Base-by-base conservation (phyloP, 768 basidiomycete genomes). In the Macrocybe gigantea region DNA sequence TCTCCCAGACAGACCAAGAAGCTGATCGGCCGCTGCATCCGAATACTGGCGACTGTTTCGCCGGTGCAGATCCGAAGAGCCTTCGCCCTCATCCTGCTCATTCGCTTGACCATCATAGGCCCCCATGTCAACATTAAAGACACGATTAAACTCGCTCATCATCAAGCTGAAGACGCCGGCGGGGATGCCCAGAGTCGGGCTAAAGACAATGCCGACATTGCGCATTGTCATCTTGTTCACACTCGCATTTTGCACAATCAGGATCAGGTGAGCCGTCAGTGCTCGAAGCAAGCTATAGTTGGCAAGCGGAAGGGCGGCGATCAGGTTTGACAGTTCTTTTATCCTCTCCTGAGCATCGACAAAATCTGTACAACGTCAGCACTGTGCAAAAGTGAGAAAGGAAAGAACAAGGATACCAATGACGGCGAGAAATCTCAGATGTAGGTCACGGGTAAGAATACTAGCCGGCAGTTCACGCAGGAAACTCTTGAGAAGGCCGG, bases 201-300 rank as follows among this genome's bases (percentile, higher is more conserved):
- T 94, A 69, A 98, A 97, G 15, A 98, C 95, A 51, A 99, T 98
- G 12, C 95, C 94, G 29, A 99, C 92, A 63, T 99, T 99, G 40
- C 95, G 83, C 81, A 98, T 85, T 37, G 88, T 94, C 96, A 99
- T 99, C 74, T 94, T 98, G 81, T 96, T 96, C 49, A 87, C 69
- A 38, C 76, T 58, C 12, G 93, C 80, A 61, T 98, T 93, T 65
- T 92, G 86, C 39, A 98, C 93, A 57, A 99, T 88, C 38, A 93
- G 74, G 55, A 97, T 96, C 51, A 99, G 74, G 66, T 99, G 95
- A 22, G 94, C 92, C 1, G 87, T 94, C 48, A 99, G 75, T 11
- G 95, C 94, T 34, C 95, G 88, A 49, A 98, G 81, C 13, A 98
- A 74, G 49, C 85, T 92, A 65, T 97, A 99, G 65, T 98, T 97